A percentile compares a stretch with the other conserved stretches of the same genome.
Evolutionary conservation across 495 filamentous ascomycete genomes (phyloP).

Genomic region (Aspergillus carlsbadensis): DNA sequence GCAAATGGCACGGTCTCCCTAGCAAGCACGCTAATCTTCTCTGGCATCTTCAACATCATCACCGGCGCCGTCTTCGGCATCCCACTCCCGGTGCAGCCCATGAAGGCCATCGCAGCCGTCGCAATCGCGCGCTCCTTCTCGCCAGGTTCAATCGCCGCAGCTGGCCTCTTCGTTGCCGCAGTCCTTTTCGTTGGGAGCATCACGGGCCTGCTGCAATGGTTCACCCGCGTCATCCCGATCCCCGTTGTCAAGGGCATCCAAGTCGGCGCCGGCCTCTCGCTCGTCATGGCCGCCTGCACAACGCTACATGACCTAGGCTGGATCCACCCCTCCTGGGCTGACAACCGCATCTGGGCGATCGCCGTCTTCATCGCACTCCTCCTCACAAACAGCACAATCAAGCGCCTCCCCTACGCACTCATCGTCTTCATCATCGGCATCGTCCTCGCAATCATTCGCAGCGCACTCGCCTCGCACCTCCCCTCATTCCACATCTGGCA

Average conservation of each 20-base stretch:
- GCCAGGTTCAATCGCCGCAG: constrained; percentile 67
- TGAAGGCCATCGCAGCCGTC: constrained; percentile 90
- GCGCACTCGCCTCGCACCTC: constrained; percentile 31
- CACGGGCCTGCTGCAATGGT: constrained; percentile 71
- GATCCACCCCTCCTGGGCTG: constrained; percentile 57
- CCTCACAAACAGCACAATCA: constrained; percentile 53
- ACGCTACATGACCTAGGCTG: constrained; percentile 60
- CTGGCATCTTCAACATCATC: constrained; percentile 78
- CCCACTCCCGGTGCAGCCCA: constrained; percentile 81
- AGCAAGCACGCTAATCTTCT: constrained; percentile 81
- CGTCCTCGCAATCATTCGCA: constrained; percentile 50
- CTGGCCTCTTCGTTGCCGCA: constrained; percentile 71
- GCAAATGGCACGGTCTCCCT: constrained; percentile 73
- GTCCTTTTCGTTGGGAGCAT: constrained; percentile 73
- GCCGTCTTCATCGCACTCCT: constrained; percentile 68
- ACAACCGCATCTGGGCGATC: constrained; percentile 73
- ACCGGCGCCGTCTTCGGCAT: constrained; percentile 83
- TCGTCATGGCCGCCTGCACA: constrained; percentile 71
- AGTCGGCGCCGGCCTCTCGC: constrained; percentile 79
- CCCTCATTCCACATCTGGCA: constrained; percentile 52
- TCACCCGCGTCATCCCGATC: constrained; percentile 69
- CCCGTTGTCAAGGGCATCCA: constrained; percentile 94
- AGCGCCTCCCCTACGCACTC: constrained; percentile 71
- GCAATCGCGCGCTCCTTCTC: constrained; percentile 68
- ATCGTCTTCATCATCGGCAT: constrained; percentile 65